Evolutionary conservation across 768 basidiomycete genomes (phyloP), one percentile per base, ranked within the genome.

Genomic region (Terana coerulea): DNA sequence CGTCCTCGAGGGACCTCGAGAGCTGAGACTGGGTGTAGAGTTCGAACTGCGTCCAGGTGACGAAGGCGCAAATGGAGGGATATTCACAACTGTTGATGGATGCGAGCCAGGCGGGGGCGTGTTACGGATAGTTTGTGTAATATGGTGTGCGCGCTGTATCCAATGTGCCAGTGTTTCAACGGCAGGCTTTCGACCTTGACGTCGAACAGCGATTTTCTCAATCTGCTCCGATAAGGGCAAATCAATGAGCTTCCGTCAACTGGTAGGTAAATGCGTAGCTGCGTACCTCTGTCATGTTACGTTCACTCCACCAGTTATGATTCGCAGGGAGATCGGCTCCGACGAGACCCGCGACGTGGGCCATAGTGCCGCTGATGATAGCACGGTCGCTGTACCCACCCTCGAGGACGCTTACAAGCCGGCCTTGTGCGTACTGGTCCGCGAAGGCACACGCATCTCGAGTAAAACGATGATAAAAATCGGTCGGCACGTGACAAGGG

Each of bases 301-400:
- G 15, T 11, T 40, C 21, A 11, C 11, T n/a, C 89, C 89, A 92
- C 87, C 88, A 91, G 5, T 29, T 46, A 35, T 36, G 47, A 21
- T 67, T 49, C n/a, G 61, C 65, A 12, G 60, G 51, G 2, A 46
- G 29, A 1, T 49, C 51, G 5, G 47, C 62, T 44, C 72, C 75
- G 2, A 72, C 74, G 14, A 97, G 68, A 4, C 93, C 95, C 5
- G 72, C 71, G 2, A 95, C 67, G 63, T 93, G 88, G 0, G 91
- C 88, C 79, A 93, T 80, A 0, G 86, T 77, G 0, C 88, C 95
- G 55, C 88, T 92, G 5, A 74, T 81, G 49, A 98, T 72, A 0
- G 95, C 94, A 5, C 85, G 78, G 64, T 98, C 93, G 59, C 89
- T 90, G 62, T 98, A 98, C 1, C 95, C 95, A 1, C 95, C 95